These are phyloP conservation scores for Fusarium pseudonygamai DNA, from an alignment of 2,329 filamentous ascomycete genomes.

Conservation along the genomic window DNA sequence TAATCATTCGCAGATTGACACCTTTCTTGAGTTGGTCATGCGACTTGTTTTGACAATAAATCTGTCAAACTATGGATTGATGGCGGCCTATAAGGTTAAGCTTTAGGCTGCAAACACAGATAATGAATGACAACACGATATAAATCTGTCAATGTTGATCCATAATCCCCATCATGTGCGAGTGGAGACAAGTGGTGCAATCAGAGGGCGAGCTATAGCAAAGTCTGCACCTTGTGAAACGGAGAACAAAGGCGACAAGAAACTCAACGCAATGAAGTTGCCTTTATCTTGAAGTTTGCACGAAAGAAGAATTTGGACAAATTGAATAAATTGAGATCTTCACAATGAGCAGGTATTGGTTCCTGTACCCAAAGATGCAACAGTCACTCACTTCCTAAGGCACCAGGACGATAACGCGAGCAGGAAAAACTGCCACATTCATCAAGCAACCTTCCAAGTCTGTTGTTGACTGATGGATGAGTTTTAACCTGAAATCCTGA, in stretches of 20 bases:
- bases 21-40: not conserved
- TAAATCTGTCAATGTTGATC: not conserved
- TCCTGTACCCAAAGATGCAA: not conserved
- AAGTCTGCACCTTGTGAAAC: not conserved
- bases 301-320: fast-evolving
- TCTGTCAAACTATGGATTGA: too few species aligned
- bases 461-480: too few species aligned
- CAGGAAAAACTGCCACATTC: not conserved
- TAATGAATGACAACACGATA: too few species aligned
- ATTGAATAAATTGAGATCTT: not conserved
- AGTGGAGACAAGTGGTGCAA: slow-evolving; percentile 11
- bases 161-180: not conserved
- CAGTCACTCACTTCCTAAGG: not conserved
- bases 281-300: fast-evolving
- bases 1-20: not conserved
- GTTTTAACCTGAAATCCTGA: too few species aligned
- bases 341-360: not conserved
- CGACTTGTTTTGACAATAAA: not conserved
- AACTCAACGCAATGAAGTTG: too few species aligned
- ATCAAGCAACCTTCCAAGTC: not conserved
- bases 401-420: fast-evolving
- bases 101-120: too few species aligned
- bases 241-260: too few species aligned
- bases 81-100: too few species aligned
- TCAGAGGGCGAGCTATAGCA: not conserved